Evolutionary conservation across 331 rosid species (phyloP), one percentile per base, ranked within the genome.

Genomic region (Acacia pycnantha): DNA sequence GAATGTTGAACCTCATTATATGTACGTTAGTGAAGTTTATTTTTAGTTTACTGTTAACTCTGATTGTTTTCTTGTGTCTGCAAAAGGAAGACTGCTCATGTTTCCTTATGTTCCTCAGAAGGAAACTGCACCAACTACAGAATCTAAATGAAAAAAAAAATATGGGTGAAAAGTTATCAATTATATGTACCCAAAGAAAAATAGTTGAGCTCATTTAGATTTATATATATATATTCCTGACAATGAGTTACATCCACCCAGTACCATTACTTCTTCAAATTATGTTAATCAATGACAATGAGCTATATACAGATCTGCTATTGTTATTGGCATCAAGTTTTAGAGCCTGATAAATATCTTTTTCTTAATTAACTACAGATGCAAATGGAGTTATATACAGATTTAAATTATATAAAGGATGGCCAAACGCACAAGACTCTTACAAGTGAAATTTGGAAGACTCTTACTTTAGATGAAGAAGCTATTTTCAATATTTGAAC

Each of bases 391-490:
- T n/a, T 22, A 56, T 56, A 56, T 56, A 58, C 31, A 11, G 4
- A 58, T 0, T 56, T n/a, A 2, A 56, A 56, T 56, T 18, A 47
- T 47, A 12, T 47, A 43, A 43, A 43, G 46, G 3, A 13, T 37
- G 41, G 41, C 0, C 41, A 37, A 6, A 37, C 6, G 6, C 7
- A 37, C 0, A 37, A 37, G 0, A 6, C 41, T 37, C 2, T 37
- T 37, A 6, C 0, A 6, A 6, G 9, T 37, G 1, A 37, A 37
- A 37, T 37, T 6, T 6, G 8, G 9, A 0, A 37, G n/a, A n/a
- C n/a, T 9, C 12, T 9, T 43, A 43, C 3, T 11, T 0, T 3
- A 2, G 0, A 43, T 0, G 0, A 43, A 43, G 13, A 8, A 2
- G 3, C 3, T 43, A 43, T 9, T 8, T 43, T 43, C 46, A 9